phyloP scores from a whole-genome alignment of 805 yeast genomes.

The Candida odintsovae region DNA sequence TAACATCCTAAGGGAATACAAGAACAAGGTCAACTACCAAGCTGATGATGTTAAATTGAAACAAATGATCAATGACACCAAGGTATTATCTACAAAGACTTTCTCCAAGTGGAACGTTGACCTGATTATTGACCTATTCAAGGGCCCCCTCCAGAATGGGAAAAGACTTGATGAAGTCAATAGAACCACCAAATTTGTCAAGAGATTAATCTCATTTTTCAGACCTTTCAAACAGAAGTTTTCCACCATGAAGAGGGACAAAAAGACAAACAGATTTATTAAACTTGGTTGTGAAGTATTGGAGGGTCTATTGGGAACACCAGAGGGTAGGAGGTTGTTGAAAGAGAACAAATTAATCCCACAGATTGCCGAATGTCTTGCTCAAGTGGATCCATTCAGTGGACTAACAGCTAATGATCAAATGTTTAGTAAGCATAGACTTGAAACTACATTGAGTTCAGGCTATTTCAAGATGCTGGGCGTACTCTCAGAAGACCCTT shows the following conservation, averaged over 20 bases:
- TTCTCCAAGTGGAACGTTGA: constrained; percentile 88
- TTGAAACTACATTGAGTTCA: constrained; percentile 57
- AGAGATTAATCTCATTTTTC: constrained; percentile 77
- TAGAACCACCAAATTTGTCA: constrained; percentile 78
- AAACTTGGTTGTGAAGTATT: constrained; percentile 73
- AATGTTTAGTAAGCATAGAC: constrained; percentile 53
- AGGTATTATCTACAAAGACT: constrained; percentile 72
- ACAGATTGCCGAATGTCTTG: constrained; percentile 84
- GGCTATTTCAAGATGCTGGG: constrained; percentile 84
- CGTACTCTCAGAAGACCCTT: constrained; percentile 48
- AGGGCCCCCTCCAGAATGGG: constrained; percentile 75
- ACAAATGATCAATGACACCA: constrained; percentile 58
- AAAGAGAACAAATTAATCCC: constrained; percentile 73
- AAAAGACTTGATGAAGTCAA: constrained; percentile 71
- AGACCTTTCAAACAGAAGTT: constrained; percentile 89
- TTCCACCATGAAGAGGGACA: constrained; percentile 44
- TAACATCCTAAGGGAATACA: constrained; percentile 4
- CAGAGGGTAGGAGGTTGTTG: constrained; percentile 63
- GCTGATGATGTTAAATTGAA: constrained; percentile 64
- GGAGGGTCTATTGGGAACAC: constrained; percentile 52
- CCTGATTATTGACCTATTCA: constrained; percentile 60
- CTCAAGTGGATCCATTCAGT: constrained; percentile 75
- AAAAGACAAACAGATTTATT: constrained; percentile 50
- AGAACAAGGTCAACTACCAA: constrained; percentile 5
- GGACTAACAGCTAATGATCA: constrained; percentile 73